These are phyloP conservation scores for Nepenthes gracilis DNA, from an alignment of 148 eudicot species.

Conservation along the genomic window DNA sequence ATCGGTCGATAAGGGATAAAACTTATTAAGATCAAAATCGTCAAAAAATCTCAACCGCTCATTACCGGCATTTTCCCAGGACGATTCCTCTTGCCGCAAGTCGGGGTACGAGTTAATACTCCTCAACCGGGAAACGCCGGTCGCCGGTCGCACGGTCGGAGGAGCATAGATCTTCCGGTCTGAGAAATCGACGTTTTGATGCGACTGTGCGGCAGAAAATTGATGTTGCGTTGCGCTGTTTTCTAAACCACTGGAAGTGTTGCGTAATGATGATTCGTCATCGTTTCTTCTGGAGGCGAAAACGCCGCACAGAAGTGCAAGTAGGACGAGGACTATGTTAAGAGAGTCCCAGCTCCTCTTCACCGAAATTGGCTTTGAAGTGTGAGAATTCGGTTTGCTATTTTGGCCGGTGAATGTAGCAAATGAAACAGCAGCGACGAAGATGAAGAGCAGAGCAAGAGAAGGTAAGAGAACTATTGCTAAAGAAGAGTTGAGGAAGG, in stretches of 20 bases:
- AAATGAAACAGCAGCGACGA: slow-evolving; percentile 27
- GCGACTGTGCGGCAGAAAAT: slow-evolving; percentile 5
- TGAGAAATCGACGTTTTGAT: slow-evolving; percentile 16
- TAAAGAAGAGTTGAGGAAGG: slow-evolving; percentile 38
- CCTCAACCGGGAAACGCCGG: slow-evolving; percentile 29
- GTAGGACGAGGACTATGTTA: slow-evolving; percentile 39
- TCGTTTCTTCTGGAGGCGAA: slow-evolving; percentile 34
- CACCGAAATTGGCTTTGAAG: slow-evolving; percentile 16
- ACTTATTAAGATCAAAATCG: slow-evolving; percentile 36
- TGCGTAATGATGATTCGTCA: slow-evolving; percentile 4
- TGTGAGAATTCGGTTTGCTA: slow-evolving; percentile 2
- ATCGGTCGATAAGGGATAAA: slow-evolving; percentile 19
- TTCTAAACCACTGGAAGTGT: not conserved
- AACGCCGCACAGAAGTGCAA: slow-evolving; percentile 65
- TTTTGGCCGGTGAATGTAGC: slow-evolving; percentile 18
- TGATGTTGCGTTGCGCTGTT: slow-evolving; percentile 5
- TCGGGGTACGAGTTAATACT: slow-evolving; percentile 55
- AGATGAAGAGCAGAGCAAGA: slow-evolving; percentile 24
- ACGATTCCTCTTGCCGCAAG: slow-evolving; percentile 18
- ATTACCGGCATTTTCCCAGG: slow-evolving; percentile 24
- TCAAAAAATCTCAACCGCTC: slow-evolving; percentile 35
- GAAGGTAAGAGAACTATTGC: slow-evolving; percentile 42
- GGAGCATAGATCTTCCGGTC: slow-evolving; percentile 20
- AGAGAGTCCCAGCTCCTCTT: slow-evolving; percentile 44
- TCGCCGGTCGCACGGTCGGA: not conserved